A percentile compares a stretch with the other conserved stretches of the same genome.
These are phyloP conservation scores for Daldinia childiae DNA, from an alignment of 495 filamentous ascomycete genomes.

Conservation along the genomic window DNA sequence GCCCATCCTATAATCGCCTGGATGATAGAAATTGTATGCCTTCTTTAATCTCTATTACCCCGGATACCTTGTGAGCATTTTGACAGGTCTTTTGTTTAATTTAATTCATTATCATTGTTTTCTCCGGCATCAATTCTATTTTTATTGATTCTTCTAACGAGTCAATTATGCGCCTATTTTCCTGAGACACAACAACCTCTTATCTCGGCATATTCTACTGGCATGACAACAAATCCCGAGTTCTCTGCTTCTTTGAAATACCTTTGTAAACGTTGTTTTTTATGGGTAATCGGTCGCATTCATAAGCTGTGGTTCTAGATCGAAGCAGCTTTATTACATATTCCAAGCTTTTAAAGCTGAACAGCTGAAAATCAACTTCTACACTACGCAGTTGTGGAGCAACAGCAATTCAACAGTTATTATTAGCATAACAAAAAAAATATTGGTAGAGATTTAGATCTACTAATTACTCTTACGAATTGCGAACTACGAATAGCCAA, in stretches of 20 bases:
- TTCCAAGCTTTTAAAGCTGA: neutral
- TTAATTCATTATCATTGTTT: neutral
- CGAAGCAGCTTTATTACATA: slow-evolving; percentile 1
- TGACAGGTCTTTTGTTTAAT: neutral
- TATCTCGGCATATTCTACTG: slow-evolving; percentile 9
- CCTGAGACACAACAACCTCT: slow-evolving; percentile 30
- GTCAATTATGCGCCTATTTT: slow-evolving; percentile 14
- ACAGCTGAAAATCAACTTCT: slow-evolving; percentile 10
- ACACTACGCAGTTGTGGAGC: no score
- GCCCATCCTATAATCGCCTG: slow-evolving; percentile 19
- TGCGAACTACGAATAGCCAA: slow-evolving; percentile 2
- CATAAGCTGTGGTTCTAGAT: slow-evolving; percentile 14
- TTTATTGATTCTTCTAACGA: neutral
- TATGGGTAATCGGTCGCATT: neutral
- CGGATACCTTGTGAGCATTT: slow-evolving; percentile 2
- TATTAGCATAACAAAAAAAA: neutral
- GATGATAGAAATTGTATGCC: slow-evolving; percentile 17
- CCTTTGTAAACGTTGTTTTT: slow-evolving; percentile 12
- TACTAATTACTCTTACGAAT: neutral
- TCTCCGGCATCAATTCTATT: neutral
- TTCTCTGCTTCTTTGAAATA: neutral
- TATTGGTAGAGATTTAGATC: slow-evolving; percentile 8
- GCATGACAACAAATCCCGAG: slow-evolving; percentile 18
- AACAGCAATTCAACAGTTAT: no score
- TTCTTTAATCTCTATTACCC: neutral